Evolutionary conservation across 1,284 basidiomycete species (phyloP).

Genomic region (Malassezia obtusa): DNA sequence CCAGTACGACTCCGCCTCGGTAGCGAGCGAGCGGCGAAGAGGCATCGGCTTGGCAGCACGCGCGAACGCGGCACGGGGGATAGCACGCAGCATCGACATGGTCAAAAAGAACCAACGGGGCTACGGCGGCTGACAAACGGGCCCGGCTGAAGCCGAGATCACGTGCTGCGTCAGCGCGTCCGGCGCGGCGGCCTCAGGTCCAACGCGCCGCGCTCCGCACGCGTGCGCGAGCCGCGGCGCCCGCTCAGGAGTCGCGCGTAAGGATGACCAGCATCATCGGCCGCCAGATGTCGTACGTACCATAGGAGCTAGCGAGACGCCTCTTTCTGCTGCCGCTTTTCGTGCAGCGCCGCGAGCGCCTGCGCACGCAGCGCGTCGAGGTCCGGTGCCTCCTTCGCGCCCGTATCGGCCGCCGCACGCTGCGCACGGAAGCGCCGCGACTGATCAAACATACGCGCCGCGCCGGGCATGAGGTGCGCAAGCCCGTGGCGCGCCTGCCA

Average conservation of each 20-base stretch:
- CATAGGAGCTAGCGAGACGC: not conserved
- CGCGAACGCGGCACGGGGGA: slow-evolving; percentile 13
- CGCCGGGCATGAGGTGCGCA: slow-evolving; percentile 14
- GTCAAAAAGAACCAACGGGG: not conserved
- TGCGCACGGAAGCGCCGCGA: slow-evolving; percentile 14
- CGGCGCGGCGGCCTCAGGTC: not conserved
- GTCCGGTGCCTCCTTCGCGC: not conserved
- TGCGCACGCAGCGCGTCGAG: slow-evolving; percentile 8
- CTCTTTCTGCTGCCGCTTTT: not conserved
- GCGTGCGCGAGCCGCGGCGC: not conserved
- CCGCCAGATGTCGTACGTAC: not conserved
- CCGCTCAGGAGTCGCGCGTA: slow-evolving; percentile 15
- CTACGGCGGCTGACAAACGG: not conserved
- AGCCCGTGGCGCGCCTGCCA: slow-evolving; percentile 16
- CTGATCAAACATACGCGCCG: slow-evolving; percentile 16
- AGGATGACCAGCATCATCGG: slow-evolving; percentile 19
- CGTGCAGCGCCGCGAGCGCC: slow-evolving; percentile 4
- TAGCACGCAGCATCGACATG: slow-evolving; percentile 14
- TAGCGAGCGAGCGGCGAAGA: not conserved
- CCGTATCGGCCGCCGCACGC: not conserved
- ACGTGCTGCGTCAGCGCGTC: slow-evolving; percentile 6
- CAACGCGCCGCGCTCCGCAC: not conserved
- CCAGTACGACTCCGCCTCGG: not conserved
- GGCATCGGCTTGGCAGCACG: slow-evolving; percentile 5
- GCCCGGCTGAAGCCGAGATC: slow-evolving; percentile 12